Evolutionary conservation across 805 yeast genomes (phyloP).

Genomic region (Tetrapisispora arboricola): DNA sequence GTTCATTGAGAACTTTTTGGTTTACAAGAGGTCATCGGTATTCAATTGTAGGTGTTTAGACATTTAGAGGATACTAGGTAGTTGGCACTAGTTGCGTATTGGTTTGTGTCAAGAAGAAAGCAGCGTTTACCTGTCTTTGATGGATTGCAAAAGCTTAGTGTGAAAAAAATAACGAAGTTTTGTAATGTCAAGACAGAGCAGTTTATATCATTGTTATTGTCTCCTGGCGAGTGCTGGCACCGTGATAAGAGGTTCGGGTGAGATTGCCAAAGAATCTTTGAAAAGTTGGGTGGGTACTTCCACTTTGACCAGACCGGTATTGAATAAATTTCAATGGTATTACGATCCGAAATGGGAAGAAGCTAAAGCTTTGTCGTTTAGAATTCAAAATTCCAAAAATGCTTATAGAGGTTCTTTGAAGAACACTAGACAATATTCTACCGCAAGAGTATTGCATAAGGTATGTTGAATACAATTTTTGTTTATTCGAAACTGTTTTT

Average conservation of each 20-base stretch:
- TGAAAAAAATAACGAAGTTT: too few species aligned
- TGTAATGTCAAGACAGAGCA: constrained; percentile 15
- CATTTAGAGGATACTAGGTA: too few species aligned
- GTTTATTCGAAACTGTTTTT: background rate
- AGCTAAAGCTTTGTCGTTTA: constrained; percentile 19
- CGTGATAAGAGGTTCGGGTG: constrained; percentile 15
- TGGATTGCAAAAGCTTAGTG: too few species aligned
- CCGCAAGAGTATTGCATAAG: constrained; percentile 3
- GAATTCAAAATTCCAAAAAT: background rate
- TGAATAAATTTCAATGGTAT: constrained; percentile 19
- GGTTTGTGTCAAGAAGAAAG: too few species aligned
- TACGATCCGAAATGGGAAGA: constrained; percentile 26
- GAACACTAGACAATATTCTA: constrained; percentile 12
- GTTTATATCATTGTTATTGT: constrained; percentile 19
- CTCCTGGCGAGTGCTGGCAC: constrained; percentile 13
- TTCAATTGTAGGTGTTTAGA: too few species aligned
- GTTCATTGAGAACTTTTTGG: too few species aligned
- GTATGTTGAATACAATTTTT: constrained; percentile 1
- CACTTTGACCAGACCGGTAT: constrained; percentile 17
- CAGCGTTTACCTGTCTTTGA: too few species aligned
- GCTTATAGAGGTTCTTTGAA: background rate
- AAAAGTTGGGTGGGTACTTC: constrained; percentile 21
- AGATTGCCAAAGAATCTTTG: constrained; percentile 16
- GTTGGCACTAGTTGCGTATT: too few species aligned
- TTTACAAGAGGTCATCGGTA: too few species aligned